Base-by-base conservation (phyloP, 352 stramenopile genomes). In the Aphanomyces stellatus region DNA sequence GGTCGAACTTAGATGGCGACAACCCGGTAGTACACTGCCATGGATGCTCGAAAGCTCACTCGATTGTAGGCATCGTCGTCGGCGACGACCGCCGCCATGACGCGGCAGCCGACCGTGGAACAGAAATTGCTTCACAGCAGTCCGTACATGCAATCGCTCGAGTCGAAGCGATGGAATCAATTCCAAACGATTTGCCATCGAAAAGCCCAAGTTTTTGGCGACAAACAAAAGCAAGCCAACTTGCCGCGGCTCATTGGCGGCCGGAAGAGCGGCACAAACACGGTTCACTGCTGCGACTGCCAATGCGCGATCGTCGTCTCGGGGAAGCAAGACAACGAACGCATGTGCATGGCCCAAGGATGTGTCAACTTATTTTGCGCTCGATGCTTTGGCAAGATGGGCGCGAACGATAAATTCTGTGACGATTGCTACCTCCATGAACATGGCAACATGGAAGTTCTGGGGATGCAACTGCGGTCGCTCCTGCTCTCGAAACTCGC, bases 351-450 rank as follows among this genome's bases (percentile, higher is more conserved):
- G 8, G 85, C 79, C 3, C 81, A 76, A 6, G 86, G 76, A 11
- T 93, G 85, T 34, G 75, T 78, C 15, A 87, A 79, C 51, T 59
- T 78, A 0, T 77, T 94, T 43, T 94, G 85, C 56, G n/a, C 31
- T 35, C 15, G 24, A 0, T 94, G 83, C 57, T 88, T 81, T 30
- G 57, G 33, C 0, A 56, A 72, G 25, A 65, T 94, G 1, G 80
- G 80, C 6, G 35, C 37, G 1, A 75, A 66, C 40, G 83, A 75
- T 31, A 87, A 85, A 31, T 57, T 90, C 0, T 94, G 85, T 28
- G 83, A 92, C 69, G 74, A 86, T 25, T 94, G 85, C 53, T 94
- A 87, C 60, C 70, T 85, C 43, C 77, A 91, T 59, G 85, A 91
- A 61, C 53, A 77, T 8, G 56, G 67, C 2, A 72, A 76, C 0